Evolutionary conservation across 805 yeast species (phyloP), one percentile per base, ranked within the genome.

Genomic region (Ogataea dorogensis): DNA sequence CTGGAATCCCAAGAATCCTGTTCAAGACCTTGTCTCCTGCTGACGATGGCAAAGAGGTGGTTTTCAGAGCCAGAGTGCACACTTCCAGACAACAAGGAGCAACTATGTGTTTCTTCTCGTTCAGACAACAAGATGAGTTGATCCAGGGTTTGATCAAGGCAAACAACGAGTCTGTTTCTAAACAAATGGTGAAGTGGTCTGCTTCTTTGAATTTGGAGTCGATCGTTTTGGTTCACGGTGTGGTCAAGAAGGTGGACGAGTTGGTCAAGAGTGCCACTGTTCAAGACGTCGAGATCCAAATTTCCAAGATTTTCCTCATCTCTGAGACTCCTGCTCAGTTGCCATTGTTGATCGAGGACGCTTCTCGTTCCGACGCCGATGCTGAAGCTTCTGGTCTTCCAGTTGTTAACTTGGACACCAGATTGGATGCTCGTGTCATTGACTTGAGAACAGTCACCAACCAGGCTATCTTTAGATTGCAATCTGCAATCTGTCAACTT

Each of bases 131-230:
- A 67, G 71, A 76, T 37, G 75, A 77, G 42, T 66, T 82, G 54
- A 77, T 89, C 54, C 98, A 91, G 71, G 95, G 84, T 41, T 72
- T 93, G 44, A 70, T 89, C 46, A 86, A 81, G 58, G 82, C 84
- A 43, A 79, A 83, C 54, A 77, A 77, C 54, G 68, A 67, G 8
- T 67, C 81, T 29, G 73, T 93, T 31, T 85, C 96, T 34, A 93
- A 93, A 67, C 96, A 84, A 62, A 85, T 93, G 91, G 95, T 89
- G 49, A 93, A 93, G 68, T 93, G 96, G 96, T 83, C 88, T 17
- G 86, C 91, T 24, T 68, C 84, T 22, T 74, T 93, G 59, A 84
- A 79, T 58, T 72, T 86, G 52, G 99, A 93, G 67, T 77, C 93
- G 31, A 91, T 93, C 64, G 97, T 93, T 11, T 68, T 93, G 33